A percentile compares a stretch with the other conserved stretches of the same genome.
Evolutionary conservation across 768 basidiomycete genomes (phyloP).

Genomic region (Trametes villosa): DNA sequence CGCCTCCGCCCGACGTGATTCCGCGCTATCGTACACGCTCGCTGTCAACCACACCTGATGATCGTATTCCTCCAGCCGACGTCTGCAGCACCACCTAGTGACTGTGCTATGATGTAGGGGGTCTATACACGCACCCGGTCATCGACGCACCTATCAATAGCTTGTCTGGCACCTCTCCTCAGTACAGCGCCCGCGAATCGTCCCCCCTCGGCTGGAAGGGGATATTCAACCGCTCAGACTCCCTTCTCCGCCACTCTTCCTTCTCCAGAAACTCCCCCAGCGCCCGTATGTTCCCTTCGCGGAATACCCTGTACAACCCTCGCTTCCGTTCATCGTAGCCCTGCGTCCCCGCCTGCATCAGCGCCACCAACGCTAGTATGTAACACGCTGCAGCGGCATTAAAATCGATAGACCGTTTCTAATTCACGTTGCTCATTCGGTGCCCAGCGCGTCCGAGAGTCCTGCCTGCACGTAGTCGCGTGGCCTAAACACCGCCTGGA

Average conservation of each 20-base stretch:
- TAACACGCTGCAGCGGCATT: too few species aligned
- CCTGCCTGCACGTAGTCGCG: too few species aligned
- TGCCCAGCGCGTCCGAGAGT: too few species aligned
- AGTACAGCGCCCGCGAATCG: constrained; percentile 67
- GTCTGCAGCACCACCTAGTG: neutral
- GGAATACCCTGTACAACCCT: constrained; percentile 80
- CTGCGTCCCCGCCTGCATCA: constrained; percentile 48
- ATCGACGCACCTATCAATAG: neutral
- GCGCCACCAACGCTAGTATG: too few species aligned
- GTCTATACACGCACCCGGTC: neutral
- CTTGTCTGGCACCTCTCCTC: constrained; percentile 17
- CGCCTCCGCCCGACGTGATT: constrained; percentile 7
- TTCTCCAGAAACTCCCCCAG: constrained; percentile 75
- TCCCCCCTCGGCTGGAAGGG: constrained; percentile 64
- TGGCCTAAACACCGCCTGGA: too few species aligned
- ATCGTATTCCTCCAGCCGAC: neutral
- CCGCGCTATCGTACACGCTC: neutral
- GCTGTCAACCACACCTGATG: constrained; percentile 1
- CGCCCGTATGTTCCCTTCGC: constrained; percentile 62
- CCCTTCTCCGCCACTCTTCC: constrained; percentile 59
- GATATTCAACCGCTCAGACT: constrained; percentile 63
- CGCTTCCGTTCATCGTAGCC: constrained; percentile 67
- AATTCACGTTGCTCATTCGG: too few species aligned
- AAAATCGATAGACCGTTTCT: too few species aligned
- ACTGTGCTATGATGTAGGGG: neutral